Evolutionary conservation across 352 stramenopile species (phyloP).

Genomic region (Globisporangium nunn): DNA sequence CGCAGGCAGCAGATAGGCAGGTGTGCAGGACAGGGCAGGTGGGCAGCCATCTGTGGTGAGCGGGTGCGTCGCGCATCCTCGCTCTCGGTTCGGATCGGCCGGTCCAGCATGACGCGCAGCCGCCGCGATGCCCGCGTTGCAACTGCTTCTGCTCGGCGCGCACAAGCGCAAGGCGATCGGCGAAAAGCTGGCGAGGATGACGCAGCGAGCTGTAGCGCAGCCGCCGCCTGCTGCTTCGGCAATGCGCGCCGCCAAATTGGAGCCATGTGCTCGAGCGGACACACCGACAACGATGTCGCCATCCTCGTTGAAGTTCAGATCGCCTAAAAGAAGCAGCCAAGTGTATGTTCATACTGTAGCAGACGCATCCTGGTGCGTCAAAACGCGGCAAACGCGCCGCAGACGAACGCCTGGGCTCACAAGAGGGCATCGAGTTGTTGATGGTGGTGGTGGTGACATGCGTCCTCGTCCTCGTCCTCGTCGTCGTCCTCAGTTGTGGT

Average conservation of each 20-base stretch:
- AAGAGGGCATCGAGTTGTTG: too few species aligned
- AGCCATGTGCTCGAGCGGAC: background rate
- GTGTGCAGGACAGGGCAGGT: too few species aligned
- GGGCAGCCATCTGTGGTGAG: background rate
- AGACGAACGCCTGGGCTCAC: too few species aligned
- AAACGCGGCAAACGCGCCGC: background rate
- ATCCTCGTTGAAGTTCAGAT: background rate
- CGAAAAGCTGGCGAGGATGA: background rate
- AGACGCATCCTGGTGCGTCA: background rate
- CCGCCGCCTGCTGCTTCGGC: too few species aligned
- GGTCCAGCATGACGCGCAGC: background rate
- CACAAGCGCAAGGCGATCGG: background rate
- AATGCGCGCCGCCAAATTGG: background rate
- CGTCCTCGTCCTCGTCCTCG: too few species aligned
- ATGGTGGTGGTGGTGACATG: too few species aligned
- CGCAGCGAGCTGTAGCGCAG: background rate
- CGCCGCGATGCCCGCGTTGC: background rate
- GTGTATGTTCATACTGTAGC: background rate
- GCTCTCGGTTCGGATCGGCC: too few species aligned
- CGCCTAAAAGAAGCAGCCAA: background rate
- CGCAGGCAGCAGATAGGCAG: background rate
- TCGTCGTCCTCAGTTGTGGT: too few species aligned
- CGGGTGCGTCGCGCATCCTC: background rate
- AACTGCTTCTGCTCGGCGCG: background rate
- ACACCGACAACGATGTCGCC: background rate